Evolutionary conservation across 345 rosid genomes (phyloP), one percentile per base, ranked within the genome.

Genomic region (Lepidium didymum): DNA sequence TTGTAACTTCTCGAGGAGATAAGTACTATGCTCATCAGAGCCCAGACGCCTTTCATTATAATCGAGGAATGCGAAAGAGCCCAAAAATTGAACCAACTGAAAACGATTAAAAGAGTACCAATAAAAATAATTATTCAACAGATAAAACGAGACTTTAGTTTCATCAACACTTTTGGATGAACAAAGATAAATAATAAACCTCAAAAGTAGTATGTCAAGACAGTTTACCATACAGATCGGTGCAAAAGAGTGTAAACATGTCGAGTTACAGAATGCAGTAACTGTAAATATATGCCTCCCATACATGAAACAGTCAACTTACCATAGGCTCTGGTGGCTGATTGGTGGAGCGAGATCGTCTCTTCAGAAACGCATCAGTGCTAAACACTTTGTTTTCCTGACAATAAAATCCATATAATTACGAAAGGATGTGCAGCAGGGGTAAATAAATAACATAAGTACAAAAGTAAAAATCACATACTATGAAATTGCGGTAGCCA

Each of bases 401-500:
- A 66, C 19, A 74, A 81, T 60, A 75, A 34, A 55, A 62, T 23
- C 50, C 49, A 53, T 54, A 64, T 61, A 61, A 45, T 63, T 53
- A 33, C 51, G 18, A 64, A 41, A 61, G 44, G 54, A 18, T 49
- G 40, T 21, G 44, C 38, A 43, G 49, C 42, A 63, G 54, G 5
- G 29, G 19, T 37, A 25, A 41, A 13, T 19, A 56, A 49, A 63
- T 14, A 63, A n/a, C 57, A 67, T 16, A 70, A 64, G 61, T 67
- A 37, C 7, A 23, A 64, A 35, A 56, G 70, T 16, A 19, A 47
- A 72, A 13, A 3, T 63, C 52, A 29, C 96, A 45, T 89, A 94
- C 99, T 52, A 94, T 79, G 79, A 94, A 94, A 81, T 94, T 94
- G 83, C 96, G 99, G 77, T 94, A 94, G 84, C 99, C 99, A 70